Evolutionary conservation across 228 moss, liverwort and hornwort genomes (phyloP).

Genomic region (Sphagnum magellanicum): DNA sequence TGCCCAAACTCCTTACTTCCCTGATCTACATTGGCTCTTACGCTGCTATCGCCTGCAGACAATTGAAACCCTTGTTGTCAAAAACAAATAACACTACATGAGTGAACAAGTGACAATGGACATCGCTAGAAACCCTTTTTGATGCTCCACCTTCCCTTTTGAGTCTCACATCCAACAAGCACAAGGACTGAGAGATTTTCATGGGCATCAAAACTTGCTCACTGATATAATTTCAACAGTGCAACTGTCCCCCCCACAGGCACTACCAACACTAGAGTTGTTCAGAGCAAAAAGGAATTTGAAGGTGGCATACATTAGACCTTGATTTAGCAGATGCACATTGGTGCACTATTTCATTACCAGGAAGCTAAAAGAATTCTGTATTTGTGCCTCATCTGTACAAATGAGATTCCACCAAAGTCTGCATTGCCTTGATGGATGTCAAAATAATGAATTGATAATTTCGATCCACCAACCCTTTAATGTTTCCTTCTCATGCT

Average conservation of each 20-base stretch:
- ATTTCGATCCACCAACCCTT: conserved; percentile 26
- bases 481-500: conserved; percentile 36
- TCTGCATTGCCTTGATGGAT: conserved; percentile 44
- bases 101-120: conserved; percentile 25
- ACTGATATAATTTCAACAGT: conserved; percentile 23
- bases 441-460: conserved; percentile 48
- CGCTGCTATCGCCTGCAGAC: conserved; percentile 24
- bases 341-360: conserved; percentile 18
- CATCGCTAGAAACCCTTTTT: conserved; percentile 28
- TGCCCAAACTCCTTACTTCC: conserved; percentile 7
- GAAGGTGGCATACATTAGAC: conserved; percentile 16
- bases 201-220: conserved; percentile 26
- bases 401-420: conserved; percentile 49
- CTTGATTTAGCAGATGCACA: conserved; percentile 1
- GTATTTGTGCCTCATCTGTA: conserved; percentile 57
- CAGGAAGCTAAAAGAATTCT: conserved; percentile 39
- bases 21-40: conserved; percentile 21
- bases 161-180: background rate
- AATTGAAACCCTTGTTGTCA: conserved; percentile 28
- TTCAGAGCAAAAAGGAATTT: conserved; percentile 22
- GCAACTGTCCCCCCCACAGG: conserved; percentile 23
- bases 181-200: conserved; percentile 13
- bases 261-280: conserved; percentile 18
- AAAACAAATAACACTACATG: conserved; percentile 52
- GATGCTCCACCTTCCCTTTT: background rate